Conservation (phyloP, 129 eudicot species). For the Ambrosia trifida region DNA sequence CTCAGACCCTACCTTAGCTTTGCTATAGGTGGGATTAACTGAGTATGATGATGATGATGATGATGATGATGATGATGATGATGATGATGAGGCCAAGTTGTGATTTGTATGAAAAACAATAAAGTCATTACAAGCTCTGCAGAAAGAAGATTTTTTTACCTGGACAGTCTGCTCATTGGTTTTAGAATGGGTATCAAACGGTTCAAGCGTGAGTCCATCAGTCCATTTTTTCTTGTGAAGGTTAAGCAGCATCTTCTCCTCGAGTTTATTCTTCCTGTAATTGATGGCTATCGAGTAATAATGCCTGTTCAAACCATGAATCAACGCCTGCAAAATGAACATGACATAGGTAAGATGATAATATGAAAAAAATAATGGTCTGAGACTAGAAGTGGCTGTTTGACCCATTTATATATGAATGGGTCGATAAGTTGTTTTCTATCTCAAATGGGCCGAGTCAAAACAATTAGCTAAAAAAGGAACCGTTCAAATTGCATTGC, state of each 20-base stretch:
- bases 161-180: conserved; percentile 88
- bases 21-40: too few relatives aligned
- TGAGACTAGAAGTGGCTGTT: background rate
- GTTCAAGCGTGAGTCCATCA: conserved; percentile 78
- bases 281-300: conserved; percentile 87
- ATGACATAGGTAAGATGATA: conserved; percentile 6
- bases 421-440: background rate
- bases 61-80: too few relatives aligned
- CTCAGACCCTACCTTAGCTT: too few relatives aligned
- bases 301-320: conserved; percentile 89
- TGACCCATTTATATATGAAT: background rate
- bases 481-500: background rate
- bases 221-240: conserved; percentile 96
- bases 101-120: background rate
- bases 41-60: too few relatives aligned
- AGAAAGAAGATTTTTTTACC: conserved; percentile 35
- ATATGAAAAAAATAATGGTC: background rate
- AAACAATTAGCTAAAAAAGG: background rate
- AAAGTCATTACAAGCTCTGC: background rate
- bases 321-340: conserved; percentile 56
- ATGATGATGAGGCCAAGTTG: too few relatives aligned
- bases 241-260: conserved; percentile 85
- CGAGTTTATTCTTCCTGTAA: conserved; percentile 86
- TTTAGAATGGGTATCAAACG: conserved; percentile 79
- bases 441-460: background rate